Percentiles rank a stretch among this genome's conserved stretches.
Conservation (phyloP, 306 rosid genomes). For the Ziziphus jujuba region DNA sequence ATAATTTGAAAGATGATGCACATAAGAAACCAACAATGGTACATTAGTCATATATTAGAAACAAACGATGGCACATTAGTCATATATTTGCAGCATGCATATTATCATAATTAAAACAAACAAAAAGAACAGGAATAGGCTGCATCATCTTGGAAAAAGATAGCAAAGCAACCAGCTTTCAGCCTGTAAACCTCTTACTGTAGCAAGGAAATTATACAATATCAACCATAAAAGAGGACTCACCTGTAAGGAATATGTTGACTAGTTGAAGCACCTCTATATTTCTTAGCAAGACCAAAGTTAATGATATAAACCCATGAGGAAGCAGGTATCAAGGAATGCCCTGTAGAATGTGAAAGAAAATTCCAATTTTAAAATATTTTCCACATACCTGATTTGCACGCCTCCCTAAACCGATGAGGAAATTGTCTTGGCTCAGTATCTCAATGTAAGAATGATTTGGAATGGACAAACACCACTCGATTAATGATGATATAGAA, state of each 20-base stretch:
- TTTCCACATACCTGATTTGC: conserved; percentile 91
- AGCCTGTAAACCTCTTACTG: too few species aligned
- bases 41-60: too few species aligned
- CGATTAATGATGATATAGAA: conserved; percentile 55
- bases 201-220: too few species aligned
- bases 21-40: too few species aligned
- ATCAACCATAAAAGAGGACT: conserved; percentile 2
- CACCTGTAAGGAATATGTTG: conserved; percentile 98
- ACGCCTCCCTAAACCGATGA: conserved; percentile 98
- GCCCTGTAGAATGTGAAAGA: conserved; percentile 11
- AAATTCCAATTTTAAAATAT: too few species aligned
- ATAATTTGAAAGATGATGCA: too few species aligned
- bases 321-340: conserved; percentile 19
- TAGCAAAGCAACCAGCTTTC: too few species aligned
- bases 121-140: too few species aligned
- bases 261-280: conserved; percentile 74
- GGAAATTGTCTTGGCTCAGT: conserved; percentile 96
- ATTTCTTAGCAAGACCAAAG: conserved; percentile 97
- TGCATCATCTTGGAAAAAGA: too few species aligned
- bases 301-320: conserved; percentile 83
- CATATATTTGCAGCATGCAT: too few species aligned
- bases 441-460: conserved; percentile 92
- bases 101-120: too few species aligned
- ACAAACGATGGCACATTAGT: too few species aligned
- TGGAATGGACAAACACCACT: conserved; percentile 84